Evolutionary conservation across 768 basidiomycete genomes (phyloP), one percentile per base, ranked within the genome.

Genomic region (Suillus tomentosus): DNA sequence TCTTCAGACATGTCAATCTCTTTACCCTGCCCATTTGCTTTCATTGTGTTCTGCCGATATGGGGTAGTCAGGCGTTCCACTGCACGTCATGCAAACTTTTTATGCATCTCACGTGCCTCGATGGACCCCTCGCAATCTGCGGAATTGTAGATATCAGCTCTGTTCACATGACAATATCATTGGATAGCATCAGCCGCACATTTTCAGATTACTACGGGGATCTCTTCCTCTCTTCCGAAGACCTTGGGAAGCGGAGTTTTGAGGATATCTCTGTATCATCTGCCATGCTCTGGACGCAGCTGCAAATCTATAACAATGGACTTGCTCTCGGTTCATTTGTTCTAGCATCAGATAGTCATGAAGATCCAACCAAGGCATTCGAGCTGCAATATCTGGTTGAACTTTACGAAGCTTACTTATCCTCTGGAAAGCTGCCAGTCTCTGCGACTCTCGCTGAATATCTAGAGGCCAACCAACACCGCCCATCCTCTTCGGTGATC

Each of bases 21-120:
- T 94, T 94, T 76, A 89, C 86, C 31, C 74, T 94, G 9, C 84
- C 84, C n/a, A 80, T 89, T 10, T 95, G 93, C 71, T 81, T 84
- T 65, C 71, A 81, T 5, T 95, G 93, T 72, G 79, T 75, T 22
- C 74, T 81, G 50, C 93, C 93, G 2, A 79, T 94, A 13, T 94
- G 92, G 92, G 93, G 92, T 3, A 80, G 77, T 56, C 92, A 94
- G 73, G 90, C 85, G 3, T 69, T 89, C 24, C 84, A 82, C 58
- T 95, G 93, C 71, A 71, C 72, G 31, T 75, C 77, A 3, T 95
- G 93, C 74, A 80, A 80, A 40, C 78, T 82, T 24, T 87, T 91
- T 62, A 80, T 82, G 15, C 92, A 93, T 75, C 64, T 77, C 6
- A 63, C 74, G 17, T 95, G 91, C 71, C 57, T 75, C 17, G 63